A percentile compares a stretch with the other conserved stretches of the same genome.
Conservation (phyloP, 139 green algal species). For the Micractinium sp. region DNA sequence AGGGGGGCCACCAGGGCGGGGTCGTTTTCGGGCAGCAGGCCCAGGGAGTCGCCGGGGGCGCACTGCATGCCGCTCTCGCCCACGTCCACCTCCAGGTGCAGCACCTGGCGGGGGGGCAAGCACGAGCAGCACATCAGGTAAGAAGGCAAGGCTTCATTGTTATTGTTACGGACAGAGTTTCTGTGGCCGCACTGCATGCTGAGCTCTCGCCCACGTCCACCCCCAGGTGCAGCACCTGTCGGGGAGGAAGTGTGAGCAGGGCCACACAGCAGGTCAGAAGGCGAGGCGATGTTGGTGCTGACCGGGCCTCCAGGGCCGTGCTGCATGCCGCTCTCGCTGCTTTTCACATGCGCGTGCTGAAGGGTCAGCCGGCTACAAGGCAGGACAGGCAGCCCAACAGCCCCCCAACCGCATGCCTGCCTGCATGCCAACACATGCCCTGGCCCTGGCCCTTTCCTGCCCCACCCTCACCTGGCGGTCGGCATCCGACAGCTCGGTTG, state of each 20-base stretch:
- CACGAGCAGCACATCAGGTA: too few species aligned
- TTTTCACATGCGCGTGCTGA: neutral
- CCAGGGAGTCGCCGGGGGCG: conserved; percentile 86
- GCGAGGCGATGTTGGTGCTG: too few species aligned
- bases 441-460: neutral
- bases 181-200: neutral
- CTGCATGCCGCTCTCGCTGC: neutral
- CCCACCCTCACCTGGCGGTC: conserved; percentile 55
- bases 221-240: neutral
- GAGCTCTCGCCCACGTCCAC: neutral
- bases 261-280: too few species aligned
- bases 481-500: conserved; percentile 14
- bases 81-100: conserved; percentile 90
- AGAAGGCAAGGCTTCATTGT: too few species aligned
- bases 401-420: too few species aligned
- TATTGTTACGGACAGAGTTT: too few species aligned
- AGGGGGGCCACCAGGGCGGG: conserved; percentile 65
- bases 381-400: too few species aligned
- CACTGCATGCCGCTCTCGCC: conserved; percentile 73
- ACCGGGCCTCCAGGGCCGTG: too few species aligned
- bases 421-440: too few species aligned
- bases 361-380: too few species aligned
- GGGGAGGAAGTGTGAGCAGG: neutral
- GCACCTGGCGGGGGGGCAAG: conserved; percentile 56
- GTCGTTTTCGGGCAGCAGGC: conserved; percentile 83